Evolutionary conservation across 176 grass and related monocot species (phyloP), one percentile per base, ranked within the genome.

Genomic region (Oryza coarctata): DNA sequence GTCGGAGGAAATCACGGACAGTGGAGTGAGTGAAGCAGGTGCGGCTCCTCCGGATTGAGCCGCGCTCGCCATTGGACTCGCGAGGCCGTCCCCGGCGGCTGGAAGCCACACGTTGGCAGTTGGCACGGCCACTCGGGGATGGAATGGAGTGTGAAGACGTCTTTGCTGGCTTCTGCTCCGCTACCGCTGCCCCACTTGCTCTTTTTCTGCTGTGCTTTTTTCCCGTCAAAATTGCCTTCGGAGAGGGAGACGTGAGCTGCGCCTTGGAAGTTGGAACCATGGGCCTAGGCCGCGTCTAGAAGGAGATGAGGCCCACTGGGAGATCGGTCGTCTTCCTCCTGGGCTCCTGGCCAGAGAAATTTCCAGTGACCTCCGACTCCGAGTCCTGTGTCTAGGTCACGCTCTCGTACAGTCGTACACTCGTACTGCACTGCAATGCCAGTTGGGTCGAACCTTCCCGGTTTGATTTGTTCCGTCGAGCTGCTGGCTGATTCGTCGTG

Each of bases 1-100:
- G 15, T 86, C 83, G 2, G 43, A 38, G 77, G 41, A 77, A 78
- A 92, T 80, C 65, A 9, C 29, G 45, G 69, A 15, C 36, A 31
- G n/a, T 29, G 49, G 8, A 83, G 63, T 52, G 62, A 88, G 67
- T 75, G 76, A 83, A 85, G 83, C 83, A 72, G 83, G 65, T 17
- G 71, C 70, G 27, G 38, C 63, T 25, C 55, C 20, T 32, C 64
- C 10, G 77, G 82, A 81, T 85, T 38, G 52, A 65, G 87, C 10
- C 14, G 32, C 64, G 25, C 35, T 60, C 3, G 52, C 70, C 87
- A 27, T 23, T 78, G 65, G 66, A 15, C 50, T 58, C 22, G 32
- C 22, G 12, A 17, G 15, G 13, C 33, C 50, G 23, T 15, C 12
- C 12, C 44, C 44, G 65, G 41, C 49, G 29, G 41, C 3, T 74